These are phyloP conservation scores for Thraustochytrium striatum DNA, from an alignment of 352 stramenopile genomes.

Conservation along the genomic window DNA sequence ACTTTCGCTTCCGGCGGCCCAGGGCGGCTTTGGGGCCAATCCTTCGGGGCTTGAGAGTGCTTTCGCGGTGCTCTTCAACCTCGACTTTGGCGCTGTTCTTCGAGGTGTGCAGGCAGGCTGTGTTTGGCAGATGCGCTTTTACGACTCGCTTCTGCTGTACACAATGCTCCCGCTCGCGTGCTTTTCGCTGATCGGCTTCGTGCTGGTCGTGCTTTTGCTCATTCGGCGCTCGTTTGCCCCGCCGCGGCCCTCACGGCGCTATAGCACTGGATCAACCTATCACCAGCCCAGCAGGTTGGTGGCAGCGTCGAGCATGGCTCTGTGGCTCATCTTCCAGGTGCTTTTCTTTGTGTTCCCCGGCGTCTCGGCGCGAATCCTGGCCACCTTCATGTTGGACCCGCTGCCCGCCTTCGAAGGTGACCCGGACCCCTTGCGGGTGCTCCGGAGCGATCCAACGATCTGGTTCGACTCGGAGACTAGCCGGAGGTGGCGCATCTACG, in stretches of 20 bases:
- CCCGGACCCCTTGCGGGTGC: not conserved
- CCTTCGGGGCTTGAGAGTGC: too few relatives aligned
- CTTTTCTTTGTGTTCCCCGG: not conserved
- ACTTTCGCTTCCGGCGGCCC: not conserved
- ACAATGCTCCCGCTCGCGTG: not conserved
- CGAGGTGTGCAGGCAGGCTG: not conserved
- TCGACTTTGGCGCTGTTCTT: not conserved
- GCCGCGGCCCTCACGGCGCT: too few relatives aligned
- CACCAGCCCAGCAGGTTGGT: not conserved
- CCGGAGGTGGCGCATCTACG: not conserved
- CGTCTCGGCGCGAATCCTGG: not conserved
- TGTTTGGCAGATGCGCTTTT: not conserved
- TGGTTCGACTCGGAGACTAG: not conserved
- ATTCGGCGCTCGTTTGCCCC: too few relatives aligned
- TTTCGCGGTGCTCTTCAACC: not conserved
- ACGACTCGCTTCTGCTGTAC: not conserved
- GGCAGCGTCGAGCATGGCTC: not conserved
- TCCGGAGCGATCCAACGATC: not conserved
- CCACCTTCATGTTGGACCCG: not conserved
- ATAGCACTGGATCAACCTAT: too few relatives aligned
- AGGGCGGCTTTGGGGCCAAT: not conserved
- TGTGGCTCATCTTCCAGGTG: not conserved
- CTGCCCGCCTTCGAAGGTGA: not conserved
- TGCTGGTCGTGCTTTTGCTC: not conserved
- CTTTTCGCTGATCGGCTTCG: not conserved